Evolutionary conservation across 106 monocot species (phyloP).

Genomic region (Cymbidium sinense): DNA sequence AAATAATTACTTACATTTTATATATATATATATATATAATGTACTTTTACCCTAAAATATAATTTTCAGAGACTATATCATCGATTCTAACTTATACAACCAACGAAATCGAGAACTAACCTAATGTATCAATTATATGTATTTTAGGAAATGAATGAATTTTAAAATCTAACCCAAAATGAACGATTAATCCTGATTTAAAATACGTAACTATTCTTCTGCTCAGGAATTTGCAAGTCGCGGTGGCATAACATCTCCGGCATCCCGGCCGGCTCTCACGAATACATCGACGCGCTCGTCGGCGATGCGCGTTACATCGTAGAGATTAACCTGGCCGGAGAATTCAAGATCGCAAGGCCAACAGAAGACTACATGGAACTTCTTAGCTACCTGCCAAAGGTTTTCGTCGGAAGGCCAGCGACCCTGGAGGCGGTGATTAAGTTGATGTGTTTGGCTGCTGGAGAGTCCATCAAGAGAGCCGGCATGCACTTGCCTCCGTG

Average conservation of each 20-base stretch:
- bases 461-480: constrained; percentile 40
- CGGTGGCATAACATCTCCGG: constrained; percentile 13
- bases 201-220: neutral
- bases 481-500: constrained; percentile 79
- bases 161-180: no score
- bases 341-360: constrained; percentile 71
- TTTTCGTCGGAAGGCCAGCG: constrained; percentile 39
- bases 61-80: no score
- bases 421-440: constrained; percentile 24
- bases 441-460: constrained; percentile 40
- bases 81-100: no score
- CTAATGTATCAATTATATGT: no score
- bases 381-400: constrained; percentile 28
- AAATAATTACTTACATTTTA: no score
- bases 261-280: constrained; percentile 26
- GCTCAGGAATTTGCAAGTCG: constrained; percentile 52
- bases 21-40: no score
- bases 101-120: no score
- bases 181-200: neutral
- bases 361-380: constrained; percentile 30
- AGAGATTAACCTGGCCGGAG: constrained; percentile 32
- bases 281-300: constrained; percentile 53
- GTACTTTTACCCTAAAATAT: no score
- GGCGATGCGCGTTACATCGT: constrained; percentile 46
- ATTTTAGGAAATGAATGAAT: no score